These are phyloP conservation scores for Mortierella sp. DNA, from an alignment of 371 early-diverging fungal genomes.

Conservation along the genomic window DNA sequence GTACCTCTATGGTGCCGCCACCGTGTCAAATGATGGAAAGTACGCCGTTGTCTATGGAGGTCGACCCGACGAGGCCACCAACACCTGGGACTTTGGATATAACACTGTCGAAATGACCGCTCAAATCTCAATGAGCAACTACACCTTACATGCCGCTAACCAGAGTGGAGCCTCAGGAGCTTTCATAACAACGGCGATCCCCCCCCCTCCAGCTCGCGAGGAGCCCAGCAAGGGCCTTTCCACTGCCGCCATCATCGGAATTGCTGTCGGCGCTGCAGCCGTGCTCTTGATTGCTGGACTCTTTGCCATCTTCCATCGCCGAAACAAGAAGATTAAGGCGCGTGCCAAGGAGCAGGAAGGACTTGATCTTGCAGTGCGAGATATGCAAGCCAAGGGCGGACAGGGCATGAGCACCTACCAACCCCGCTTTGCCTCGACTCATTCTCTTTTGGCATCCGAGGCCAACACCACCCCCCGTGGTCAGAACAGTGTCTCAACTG, in stretches of 20 bases:
- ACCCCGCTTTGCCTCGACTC: slow-evolving; percentile 48
- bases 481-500: slow-evolving; percentile 36
- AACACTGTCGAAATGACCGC: slow-evolving; percentile 14
- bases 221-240: slow-evolving; percentile 35
- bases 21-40: not conserved
- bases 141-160: slow-evolving; percentile 10
- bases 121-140: slow-evolving; percentile 1
- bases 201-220: slow-evolving; percentile 8
- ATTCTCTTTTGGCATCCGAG: slow-evolving; percentile 44
- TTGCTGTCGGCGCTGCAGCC: slow-evolving; percentile 49
- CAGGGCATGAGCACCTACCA: slow-evolving; percentile 32
- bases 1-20: slow-evolving; percentile 32
- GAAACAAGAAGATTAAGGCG: slow-evolving; percentile 45
- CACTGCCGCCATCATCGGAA: slow-evolving; percentile 51
- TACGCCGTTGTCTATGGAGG: slow-evolving; percentile 43
- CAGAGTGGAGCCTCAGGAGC: slow-evolving; percentile 19
- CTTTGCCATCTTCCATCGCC: slow-evolving; percentile 36
- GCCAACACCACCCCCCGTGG: slow-evolving; percentile 43
- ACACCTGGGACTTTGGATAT: slow-evolving; percentile 44
- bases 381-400: slow-evolving; percentile 41
- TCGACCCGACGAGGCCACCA: slow-evolving; percentile 4
- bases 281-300: slow-evolving; percentile 36
- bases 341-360: slow-evolving; percentile 39
- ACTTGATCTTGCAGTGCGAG: slow-evolving; percentile 44
- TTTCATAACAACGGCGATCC: slow-evolving; percentile 17